Evolutionary conservation across 148 eudicot species (phyloP), one percentile per base, ranked within the genome.

Genomic region (Mesembryanthemum crystallinum): DNA sequence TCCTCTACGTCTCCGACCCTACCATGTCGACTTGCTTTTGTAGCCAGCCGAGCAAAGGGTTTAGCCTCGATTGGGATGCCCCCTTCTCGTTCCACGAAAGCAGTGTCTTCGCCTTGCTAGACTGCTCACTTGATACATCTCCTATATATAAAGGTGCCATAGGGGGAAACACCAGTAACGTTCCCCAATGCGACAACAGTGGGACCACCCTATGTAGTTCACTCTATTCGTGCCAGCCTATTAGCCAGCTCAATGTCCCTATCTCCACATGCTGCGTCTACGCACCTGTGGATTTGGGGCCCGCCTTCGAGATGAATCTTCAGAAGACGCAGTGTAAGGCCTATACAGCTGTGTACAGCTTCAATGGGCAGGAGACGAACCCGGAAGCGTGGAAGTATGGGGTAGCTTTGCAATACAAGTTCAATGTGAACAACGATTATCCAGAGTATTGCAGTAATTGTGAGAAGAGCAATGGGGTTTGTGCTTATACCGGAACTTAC

Each of bases 271-370:
- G 98, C 69, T 94, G 98, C 30, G 97, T 94, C 1, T 94, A 94
- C 76, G 78, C 95, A 1, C 97, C 98, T 0, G 91, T 94, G n/a
- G 96, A 92, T 60, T 92, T 92, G 0, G 98, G 97, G 8, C 98
- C 98, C 0, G 70, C 97, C 9, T 94, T 84, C 64, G 88, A 92
- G 27, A 94, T 94, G 97, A 85, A 94, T 67, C 73, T 94, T 33
- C 76, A 80, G 72, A 90, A 94, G 83, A 57, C 89, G 61, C 78
- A 86, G 59, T 94, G 98, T 54, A 73, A 72, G n/a, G 88, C 94
- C 3, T 94, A 94, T 55, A 87, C 97, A 0, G 96, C 91, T 0
- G 78, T 94, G 8, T 89, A 88, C 64, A 90, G 91, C 47, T 94
- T 88, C 47, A 77, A 80, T 7, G 91, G 87, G 8, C 85, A 74